phyloP scores from a whole-genome alignment of 768 basidiomycete genomes.

The Melanogaster broomeanus region DNA sequence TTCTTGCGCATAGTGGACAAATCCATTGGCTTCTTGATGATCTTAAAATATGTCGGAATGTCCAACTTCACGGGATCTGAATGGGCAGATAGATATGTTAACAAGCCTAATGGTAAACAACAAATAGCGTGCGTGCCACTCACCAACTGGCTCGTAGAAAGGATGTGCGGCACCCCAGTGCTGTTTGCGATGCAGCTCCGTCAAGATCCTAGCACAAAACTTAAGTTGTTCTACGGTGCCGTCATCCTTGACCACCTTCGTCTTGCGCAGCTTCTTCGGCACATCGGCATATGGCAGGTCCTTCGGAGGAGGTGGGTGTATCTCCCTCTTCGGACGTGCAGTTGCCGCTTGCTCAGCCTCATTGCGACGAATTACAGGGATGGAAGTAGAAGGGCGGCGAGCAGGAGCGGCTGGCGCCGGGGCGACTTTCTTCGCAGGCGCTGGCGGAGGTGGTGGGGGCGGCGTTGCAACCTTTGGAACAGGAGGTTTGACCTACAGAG shows the following conservation, averaged over 20 bases:
- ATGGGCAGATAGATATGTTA: neutral
- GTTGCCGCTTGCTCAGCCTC: constrained; percentile 53
- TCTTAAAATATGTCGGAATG: constrained; percentile 81
- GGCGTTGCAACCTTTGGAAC: constrained; percentile 42
- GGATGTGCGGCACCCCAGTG: constrained; percentile 71
- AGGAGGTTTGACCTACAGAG: constrained; percentile 42
- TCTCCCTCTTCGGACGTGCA: constrained; percentile 94
- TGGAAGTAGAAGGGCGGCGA: constrained; percentile 77
- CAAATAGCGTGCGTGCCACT: constrained; percentile 34
- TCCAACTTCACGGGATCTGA: constrained; percentile 77
- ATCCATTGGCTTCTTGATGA: constrained; percentile 97
- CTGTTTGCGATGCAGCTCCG: constrained; percentile 78
- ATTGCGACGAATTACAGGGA: constrained; percentile 82
- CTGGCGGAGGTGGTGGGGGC: constrained; percentile 43
- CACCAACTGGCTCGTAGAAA: constrained; percentile 94
- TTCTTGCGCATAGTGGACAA: constrained; percentile 85
- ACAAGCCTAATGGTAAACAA: too few relatives aligned
- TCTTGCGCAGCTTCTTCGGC: constrained; percentile 68
- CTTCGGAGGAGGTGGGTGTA: constrained; percentile 93
- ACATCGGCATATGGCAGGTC: constrained; percentile 82
- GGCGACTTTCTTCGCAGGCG: constrained; percentile 27
- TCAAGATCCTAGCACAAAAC: constrained; percentile 75
- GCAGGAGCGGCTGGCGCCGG: constrained; percentile 43
- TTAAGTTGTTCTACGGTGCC: constrained; percentile 81
- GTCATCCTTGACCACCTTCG: constrained; percentile 61